Conservation (phyloP, 1,284 basidiomycete genomes). For the Pyrrhoderma noxium region DNA sequence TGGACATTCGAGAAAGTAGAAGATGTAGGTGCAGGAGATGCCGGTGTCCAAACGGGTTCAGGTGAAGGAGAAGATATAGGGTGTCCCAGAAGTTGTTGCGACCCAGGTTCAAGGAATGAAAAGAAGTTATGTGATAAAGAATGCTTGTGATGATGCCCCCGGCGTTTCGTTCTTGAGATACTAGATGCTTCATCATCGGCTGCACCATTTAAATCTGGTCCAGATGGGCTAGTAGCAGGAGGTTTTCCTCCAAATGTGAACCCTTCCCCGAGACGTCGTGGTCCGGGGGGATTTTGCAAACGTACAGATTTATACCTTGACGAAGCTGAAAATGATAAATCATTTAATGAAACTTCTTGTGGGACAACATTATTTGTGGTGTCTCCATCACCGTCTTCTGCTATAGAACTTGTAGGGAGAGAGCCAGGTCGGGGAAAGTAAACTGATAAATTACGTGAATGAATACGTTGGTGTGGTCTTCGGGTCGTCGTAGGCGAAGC, state of each 20-base stretch:
- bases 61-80: constrained; percentile 16
- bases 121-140: constrained; percentile 93
- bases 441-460: constrained; percentile 85
- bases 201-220: constrained; percentile 20
- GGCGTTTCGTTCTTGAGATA: constrained; percentile 38
- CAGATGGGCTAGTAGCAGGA: constrained; percentile 26
- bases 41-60: constrained; percentile 24
- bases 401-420: constrained; percentile 49
- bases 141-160: constrained; percentile 89
- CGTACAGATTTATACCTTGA: constrained; percentile 18
- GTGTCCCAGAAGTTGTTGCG: constrained; percentile 15
- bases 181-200: constrained; percentile 20
- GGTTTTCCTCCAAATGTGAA: constrained; percentile 56
- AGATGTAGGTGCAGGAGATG: constrained; percentile 1
- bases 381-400: constrained; percentile 55
- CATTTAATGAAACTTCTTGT: constrained; percentile 29
- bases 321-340: constrained; percentile 16
- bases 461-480: constrained; percentile 61
- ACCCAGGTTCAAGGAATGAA: constrained; percentile 69
- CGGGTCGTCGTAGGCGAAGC: constrained; percentile 31
- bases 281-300: constrained; percentile 33
- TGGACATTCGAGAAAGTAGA: constrained; percentile 10
- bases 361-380: constrained; percentile 22
- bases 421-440: constrained; percentile 84
- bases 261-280: constrained; percentile 41